Conservation (phyloP, 1,284 basidiomycete species). For the Cutaneotrichosporon mucoides region DNA sequence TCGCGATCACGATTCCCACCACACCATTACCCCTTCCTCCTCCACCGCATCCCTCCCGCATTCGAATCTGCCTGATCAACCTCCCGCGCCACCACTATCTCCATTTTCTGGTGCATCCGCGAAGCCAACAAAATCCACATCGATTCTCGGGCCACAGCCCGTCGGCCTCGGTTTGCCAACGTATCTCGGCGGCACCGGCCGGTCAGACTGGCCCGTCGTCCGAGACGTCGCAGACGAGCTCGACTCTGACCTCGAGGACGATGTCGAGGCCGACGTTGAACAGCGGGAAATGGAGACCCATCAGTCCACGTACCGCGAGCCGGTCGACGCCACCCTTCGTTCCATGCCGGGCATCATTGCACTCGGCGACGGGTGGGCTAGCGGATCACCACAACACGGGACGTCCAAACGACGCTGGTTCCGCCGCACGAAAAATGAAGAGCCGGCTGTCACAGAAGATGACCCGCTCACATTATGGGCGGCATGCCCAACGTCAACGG, state of each 20-base stretch:
- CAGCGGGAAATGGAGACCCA: slow-evolving; percentile 19
- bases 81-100: slow-evolving; percentile 2
- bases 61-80: slow-evolving; percentile 7
- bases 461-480: slow-evolving; percentile 18
- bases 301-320: slow-evolving; percentile 17
- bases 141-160: not conserved
- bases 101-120: not conserved
- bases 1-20: not conserved
- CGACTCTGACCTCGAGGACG: not conserved
- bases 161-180: slow-evolving; percentile 8
- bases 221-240: slow-evolving; percentile 7
- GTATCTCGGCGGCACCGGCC: slow-evolving; percentile 5
- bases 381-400: slow-evolving; percentile 18
- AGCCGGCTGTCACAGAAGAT: not conserved
- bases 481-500: not conserved
- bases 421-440: slow-evolving; percentile 3
- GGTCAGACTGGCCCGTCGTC: slow-evolving; percentile 11
- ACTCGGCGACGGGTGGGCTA: slow-evolving; percentile 42
- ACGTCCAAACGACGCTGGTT: slow-evolving; percentile 13
- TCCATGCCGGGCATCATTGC: slow-evolving; percentile 38
- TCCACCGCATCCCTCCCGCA: slow-evolving; percentile 13
- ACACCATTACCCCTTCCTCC: slow-evolving; percentile 14
- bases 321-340: slow-evolving; percentile 26
- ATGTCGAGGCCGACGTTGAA: slow-evolving; percentile 5
- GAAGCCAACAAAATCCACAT: too few relatives aligned